A percentile compares a stretch with the other conserved stretches of the same genome.
These are phyloP conservation scores for Aspergillus novoparasiticus DNA, from an alignment of 2,329 filamentous ascomycete genomes.

Conservation along the genomic window DNA sequence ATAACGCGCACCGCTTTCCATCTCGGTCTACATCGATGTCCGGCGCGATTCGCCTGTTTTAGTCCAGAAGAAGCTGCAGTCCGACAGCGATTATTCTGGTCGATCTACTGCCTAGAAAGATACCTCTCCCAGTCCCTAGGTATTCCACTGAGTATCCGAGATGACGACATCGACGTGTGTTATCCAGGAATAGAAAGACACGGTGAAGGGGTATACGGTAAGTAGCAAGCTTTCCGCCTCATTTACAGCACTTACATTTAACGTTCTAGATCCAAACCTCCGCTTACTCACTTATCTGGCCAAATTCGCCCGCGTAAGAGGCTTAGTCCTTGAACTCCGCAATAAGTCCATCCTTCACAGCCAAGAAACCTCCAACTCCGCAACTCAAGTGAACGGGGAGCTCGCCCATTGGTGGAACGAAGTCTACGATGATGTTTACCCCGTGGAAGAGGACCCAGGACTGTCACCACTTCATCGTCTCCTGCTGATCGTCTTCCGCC, in stretches of 20 bases:
- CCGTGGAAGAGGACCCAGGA: constrained; percentile 28
- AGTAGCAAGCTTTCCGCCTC: background rate
- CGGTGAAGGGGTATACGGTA: constrained; percentile 10
- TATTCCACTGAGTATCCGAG: constrained; percentile 57
- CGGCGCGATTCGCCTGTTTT: constrained; percentile 56
- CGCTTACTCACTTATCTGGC: constrained; percentile 45
- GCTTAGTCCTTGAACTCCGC: constrained; percentile 55
- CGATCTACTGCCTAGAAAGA: constrained; percentile 58
- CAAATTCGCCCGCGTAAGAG: constrained; percentile 53
- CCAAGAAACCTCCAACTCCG: constrained; percentile 46
- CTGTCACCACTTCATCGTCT: constrained; percentile 40
- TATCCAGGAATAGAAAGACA: constrained; percentile 55
- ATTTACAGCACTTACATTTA: background rate
- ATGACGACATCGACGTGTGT: constrained; percentile 62
- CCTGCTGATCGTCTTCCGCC: constrained; percentile 49
- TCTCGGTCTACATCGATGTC: constrained; percentile 61
- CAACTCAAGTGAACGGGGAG: constrained; percentile 52
- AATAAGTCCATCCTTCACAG: constrained; percentile 55
- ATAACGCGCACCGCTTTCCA: constrained; percentile 60
- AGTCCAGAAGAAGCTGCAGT: constrained; percentile 49
- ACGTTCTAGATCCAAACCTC: constrained; percentile 29
- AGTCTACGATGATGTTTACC: constrained; percentile 53
- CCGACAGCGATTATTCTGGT: constrained; percentile 59
- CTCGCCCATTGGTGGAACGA: constrained; percentile 58
- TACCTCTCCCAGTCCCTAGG: constrained; percentile 61